Base-by-base conservation (phyloP, 1,284 basidiomycete species). In the Trametes hirsuta region DNA sequence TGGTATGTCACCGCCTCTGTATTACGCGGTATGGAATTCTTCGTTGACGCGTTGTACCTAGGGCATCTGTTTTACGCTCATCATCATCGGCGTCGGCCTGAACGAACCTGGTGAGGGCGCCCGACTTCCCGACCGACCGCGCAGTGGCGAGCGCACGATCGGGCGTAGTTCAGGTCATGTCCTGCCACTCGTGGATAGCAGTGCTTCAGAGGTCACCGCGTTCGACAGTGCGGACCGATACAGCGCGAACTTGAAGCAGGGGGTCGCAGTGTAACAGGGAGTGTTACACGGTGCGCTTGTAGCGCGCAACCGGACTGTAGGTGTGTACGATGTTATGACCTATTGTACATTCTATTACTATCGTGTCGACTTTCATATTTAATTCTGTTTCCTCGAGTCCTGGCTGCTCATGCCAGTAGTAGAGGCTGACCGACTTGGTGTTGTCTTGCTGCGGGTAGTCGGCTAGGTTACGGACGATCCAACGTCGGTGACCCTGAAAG, bases 41-140 rank as follows among this genome's bases (percentile, higher is more conserved):
- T 10, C 12, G 18, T 10, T 18, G 6, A 30, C 11, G 25, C 40
- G 4, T 12, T 14, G 18, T 30, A 25, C 6, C 25, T 12, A 51
- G 52, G 52, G 42, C 11, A 53, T 53, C 44, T 36, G 42, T 6
- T 53, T 53, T 34, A 53, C 52, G 8, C 52, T 53, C 30, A 53
- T 53, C 44, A 53, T 53, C 22, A 53, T 37, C 18, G 42, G 39
- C 18, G 30, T 46, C 18, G 52, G 52, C 2, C 18, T 53, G 1
- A 24, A 40, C 15, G n/a, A 34, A 21, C 34, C 15, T 3, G 49
- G 30, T 6, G 49, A 9, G 39, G 39, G 39, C 39, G 39, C 39
- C 12, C 39, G 39, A 30, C 5, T 30, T 8, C 8, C 30, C 30
- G 30, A 30, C 30, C 30, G 30, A 30, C 30, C 30, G 8, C 14